Conservation (phyloP, 192 early-diverging fungal species). For the Backusella circina region DNA sequence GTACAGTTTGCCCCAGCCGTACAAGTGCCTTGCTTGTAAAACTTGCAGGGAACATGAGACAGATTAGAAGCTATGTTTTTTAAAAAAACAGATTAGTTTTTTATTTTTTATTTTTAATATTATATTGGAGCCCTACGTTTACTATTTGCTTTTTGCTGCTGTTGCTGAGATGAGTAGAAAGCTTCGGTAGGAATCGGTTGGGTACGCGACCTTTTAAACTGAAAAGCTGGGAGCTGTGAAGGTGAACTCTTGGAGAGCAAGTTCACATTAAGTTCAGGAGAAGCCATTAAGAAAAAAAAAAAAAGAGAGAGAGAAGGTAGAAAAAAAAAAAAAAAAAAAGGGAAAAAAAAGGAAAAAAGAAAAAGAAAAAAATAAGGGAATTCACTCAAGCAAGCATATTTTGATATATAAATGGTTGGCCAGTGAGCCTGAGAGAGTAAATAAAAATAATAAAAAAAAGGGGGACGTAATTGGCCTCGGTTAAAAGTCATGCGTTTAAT, state of each 20-base stretch:
- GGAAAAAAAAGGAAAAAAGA: not conserved
- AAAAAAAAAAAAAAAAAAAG: not conserved
- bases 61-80: slow-evolving; percentile 32
- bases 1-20: slow-evolving; percentile 69
- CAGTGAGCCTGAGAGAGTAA: not conserved
- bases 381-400: not conserved
- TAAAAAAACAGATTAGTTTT: not conserved
- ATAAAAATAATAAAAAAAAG: not conserved
- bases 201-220: slow-evolving; percentile 11
- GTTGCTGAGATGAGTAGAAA: not conserved
- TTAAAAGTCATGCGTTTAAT: slow-evolving; percentile 1
- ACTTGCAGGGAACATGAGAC: slow-evolving; percentile 73
- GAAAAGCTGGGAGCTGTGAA: slow-evolving; percentile 11
- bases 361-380: not conserved
- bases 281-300: not conserved
- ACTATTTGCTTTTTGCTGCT: not conserved
- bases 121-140: not conserved
- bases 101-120: not conserved
- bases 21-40: slow-evolving; percentile 70
- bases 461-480: not conserved
- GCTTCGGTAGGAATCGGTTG: not conserved
- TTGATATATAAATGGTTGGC: not conserved
- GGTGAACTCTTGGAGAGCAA: slow-evolving; percentile 18
- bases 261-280: not conserved
- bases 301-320: not conserved